Evolutionary conservation across 257 asterid genomes (phyloP).

Genomic region (Solanum rostratum): DNA sequence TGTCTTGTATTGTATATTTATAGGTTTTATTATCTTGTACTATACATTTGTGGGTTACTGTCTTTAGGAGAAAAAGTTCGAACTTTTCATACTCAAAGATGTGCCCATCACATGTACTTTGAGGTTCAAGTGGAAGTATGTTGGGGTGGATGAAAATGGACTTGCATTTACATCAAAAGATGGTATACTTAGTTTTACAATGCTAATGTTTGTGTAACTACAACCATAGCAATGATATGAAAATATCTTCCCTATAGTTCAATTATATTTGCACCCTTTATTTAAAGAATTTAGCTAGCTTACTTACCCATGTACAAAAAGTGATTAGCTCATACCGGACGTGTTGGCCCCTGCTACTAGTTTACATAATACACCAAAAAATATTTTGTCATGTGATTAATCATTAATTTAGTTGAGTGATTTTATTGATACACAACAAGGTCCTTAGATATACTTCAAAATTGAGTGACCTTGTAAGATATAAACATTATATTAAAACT

Average conservation of each 20-base stretch:
- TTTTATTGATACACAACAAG: no score
- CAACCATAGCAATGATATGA: not conserved
- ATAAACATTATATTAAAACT: no score
- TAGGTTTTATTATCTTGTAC: no score
- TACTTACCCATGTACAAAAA: not conserved
- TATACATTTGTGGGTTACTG: not conserved
- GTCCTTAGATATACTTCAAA: no score
- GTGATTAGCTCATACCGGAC: not conserved
- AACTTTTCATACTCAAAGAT: not conserved
- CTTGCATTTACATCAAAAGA: not conserved
- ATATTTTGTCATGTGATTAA: no score
- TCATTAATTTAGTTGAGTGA: no score
- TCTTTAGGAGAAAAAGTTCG: not conserved
- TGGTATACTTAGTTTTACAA: not conserved
- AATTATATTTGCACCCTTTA: no score
- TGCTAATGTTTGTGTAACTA: not conserved
- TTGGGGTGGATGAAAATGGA: not conserved
- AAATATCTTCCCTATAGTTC: not conserved
- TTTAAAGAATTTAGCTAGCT: not conserved
- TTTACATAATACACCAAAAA: no score
- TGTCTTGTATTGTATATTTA: no score
- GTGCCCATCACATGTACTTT: not conserved
- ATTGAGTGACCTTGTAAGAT: no score
- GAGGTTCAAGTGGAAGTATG: not conserved
- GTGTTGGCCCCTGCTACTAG: no score